Evolutionary conservation across 2,329 filamentous ascomycete genomes (phyloP), one percentile per base, ranked within the genome.

Genomic region (Bretziella fagacearum): DNA sequence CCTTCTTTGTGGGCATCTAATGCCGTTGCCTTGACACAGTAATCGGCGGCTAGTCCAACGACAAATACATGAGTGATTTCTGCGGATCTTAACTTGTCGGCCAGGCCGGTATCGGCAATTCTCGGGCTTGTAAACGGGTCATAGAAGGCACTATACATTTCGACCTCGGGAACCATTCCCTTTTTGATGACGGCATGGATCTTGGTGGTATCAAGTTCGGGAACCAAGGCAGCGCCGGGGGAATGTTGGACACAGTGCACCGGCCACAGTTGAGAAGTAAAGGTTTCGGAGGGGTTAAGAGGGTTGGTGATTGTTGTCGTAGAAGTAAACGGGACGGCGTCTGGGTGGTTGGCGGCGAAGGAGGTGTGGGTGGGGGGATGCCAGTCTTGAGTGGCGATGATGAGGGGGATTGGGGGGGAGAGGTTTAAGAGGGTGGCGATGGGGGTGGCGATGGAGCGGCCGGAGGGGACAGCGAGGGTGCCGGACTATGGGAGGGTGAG

Each of bases 81-180:
- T 13, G 65, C 65, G 2, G 66, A 66, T 44, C 61, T 68, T 54
- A 98, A 60, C 41, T 67, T 57, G 1, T 57, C 63, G 1, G 69
- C 71, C 22, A 96, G 65, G 11, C 78, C 77, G 56, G 73, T 79
- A 55, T 79, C 75, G 22, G 65, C 66, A 11, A 81, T 66, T 26
- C 63, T 64, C 1, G 77, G 76, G 4, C 69, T 68, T 32, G 62
- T 62, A 55, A 95, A 89, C 0, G 84, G 82, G 58, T 87, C 83
- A 51, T 80, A 79, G 56, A 98, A 96, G 0, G 81, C 86, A 52
- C 81, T 89, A 63, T 95, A 96, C 82, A 95, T 94, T 63, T 98
- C 91, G 2, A 94, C 73, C 37, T 72, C 66, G 37, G 68, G 60
- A 58, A 85, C 71, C 57, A 69, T 72, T 8, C 91, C 91, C 65